These are phyloP conservation scores for Penicillium paradoxum DNA, from an alignment of 495 filamentous ascomycete genomes.

Conservation along the genomic window DNA sequence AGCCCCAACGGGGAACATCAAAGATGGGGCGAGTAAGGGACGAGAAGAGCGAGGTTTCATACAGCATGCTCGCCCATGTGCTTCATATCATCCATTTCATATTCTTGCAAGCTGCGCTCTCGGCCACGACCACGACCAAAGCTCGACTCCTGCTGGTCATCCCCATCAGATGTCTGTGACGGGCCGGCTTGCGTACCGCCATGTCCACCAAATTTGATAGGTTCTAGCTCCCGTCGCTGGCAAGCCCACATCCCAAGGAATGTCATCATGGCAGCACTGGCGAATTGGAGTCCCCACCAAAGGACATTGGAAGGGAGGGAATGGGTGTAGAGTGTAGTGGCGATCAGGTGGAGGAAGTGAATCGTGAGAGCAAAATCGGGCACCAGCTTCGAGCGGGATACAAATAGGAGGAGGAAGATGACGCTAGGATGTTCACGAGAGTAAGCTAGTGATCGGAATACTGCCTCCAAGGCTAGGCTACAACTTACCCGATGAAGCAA, in stretches of 20 bases:
- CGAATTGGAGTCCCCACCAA: constrained; percentile 82
- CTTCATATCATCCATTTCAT: constrained; percentile 75
- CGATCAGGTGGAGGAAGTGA: constrained; percentile 78
- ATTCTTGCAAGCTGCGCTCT: constrained; percentile 49
- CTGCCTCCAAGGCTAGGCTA: neutral
- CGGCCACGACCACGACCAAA: constrained; percentile 36
- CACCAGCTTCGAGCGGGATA: constrained; percentile 84
- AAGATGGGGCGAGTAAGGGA: neutral
- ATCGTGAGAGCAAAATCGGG: constrained; percentile 90
- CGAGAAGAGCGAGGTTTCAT: constrained; percentile 13
- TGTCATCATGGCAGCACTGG: constrained; percentile 64
- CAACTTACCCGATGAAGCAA: constrained; percentile 66
- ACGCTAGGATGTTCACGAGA: constrained; percentile 33
- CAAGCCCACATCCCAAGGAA: constrained; percentile 82
- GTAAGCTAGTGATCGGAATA: constrained; percentile 1
- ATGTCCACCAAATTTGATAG: constrained; percentile 78
- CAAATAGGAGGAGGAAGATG: constrained; percentile 70
- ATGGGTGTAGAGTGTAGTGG: constrained; percentile 69
- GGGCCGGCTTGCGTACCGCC: constrained; percentile 24
- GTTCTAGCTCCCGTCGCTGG: constrained; percentile 79
- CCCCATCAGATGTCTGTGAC: constrained; percentile 19
- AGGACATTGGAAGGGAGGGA: constrained; percentile 67
- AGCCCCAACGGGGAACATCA: neutral
- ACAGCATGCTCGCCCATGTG: constrained; percentile 37
- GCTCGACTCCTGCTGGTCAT: constrained; percentile 24